These are phyloP conservation scores for Mentha longifolia DNA, from an alignment of 257 asterid species.

Conservation along the genomic window DNA sequence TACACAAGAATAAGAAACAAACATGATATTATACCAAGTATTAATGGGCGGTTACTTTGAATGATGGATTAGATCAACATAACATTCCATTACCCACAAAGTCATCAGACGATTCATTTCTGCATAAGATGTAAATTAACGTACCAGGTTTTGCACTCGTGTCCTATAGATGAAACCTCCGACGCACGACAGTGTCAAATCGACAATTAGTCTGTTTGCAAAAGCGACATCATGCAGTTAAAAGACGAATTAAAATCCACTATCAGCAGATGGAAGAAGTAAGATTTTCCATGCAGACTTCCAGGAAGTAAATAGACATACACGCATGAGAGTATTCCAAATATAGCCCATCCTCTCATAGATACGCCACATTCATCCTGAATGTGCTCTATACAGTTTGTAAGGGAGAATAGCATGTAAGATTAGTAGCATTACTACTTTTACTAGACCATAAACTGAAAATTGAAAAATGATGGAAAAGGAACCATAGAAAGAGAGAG, in stretches of 20 bases:
- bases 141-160: slow-evolving; percentile 69
- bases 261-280: slow-evolving; percentile 11
- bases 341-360: slow-evolving; percentile 83
- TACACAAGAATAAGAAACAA: slow-evolving; percentile 29
- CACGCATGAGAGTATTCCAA: slow-evolving; percentile 88
- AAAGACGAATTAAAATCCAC: slow-evolving; percentile 5
- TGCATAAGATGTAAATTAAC: slow-evolving; percentile 30
- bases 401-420: slow-evolving; percentile 17
- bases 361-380: slow-evolving; percentile 62
- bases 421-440: slow-evolving; percentile 21
- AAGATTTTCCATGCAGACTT: neutral
- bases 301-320: slow-evolving; percentile 41
- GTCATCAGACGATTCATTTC: neutral
- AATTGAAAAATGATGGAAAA: slow-evolving; percentile 23
- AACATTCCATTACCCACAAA: neutral
- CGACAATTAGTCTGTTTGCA: slow-evolving; percentile 63
- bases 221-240: slow-evolving; percentile 27
- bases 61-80: no score
- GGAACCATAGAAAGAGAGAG: slow-evolving; percentile 20
- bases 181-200: slow-evolving; percentile 61
- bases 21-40: neutral
- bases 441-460: no score
- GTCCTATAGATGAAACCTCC: slow-evolving; percentile 84
- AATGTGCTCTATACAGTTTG: slow-evolving; percentile 49
- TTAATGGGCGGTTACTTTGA: no score